Evolutionary conservation across 2,329 filamentous ascomycete genomes (phyloP).

Genomic region (Arthrobotrys iridis): DNA sequence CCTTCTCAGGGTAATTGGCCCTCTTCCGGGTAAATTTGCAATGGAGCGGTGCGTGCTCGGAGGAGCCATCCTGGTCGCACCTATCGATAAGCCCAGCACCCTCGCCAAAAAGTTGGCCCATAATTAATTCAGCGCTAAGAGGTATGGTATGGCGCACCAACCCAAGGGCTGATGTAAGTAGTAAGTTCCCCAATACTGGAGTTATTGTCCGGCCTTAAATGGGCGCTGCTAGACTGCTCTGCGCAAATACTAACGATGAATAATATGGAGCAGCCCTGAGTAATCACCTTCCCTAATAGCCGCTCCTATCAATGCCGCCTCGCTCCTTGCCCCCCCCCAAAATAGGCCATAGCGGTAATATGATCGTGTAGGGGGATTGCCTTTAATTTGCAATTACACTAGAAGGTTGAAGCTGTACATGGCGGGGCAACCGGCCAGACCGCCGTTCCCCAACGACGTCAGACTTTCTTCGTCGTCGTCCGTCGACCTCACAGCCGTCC

Average conservation of each 20-base stretch:
- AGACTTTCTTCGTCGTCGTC: constrained; percentile 7
- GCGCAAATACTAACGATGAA: constrained; percentile 4
- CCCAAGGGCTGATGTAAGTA: too few relatives aligned
- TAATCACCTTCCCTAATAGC: constrained; percentile 19
- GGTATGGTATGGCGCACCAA: too few relatives aligned
- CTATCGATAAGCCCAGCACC: constrained; percentile 50
- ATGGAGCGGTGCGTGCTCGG: background rate
- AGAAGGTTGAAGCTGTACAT: background rate
- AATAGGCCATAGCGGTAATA: background rate
- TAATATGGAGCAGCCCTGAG: constrained; percentile 14
- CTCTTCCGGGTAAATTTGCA: constrained; percentile 34
- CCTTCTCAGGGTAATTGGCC: constrained; percentile 8
- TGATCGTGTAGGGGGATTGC: too few relatives aligned
- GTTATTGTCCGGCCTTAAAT: background rate
- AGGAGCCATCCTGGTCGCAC: background rate
- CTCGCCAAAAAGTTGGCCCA: constrained; percentile 1
- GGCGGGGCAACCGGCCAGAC: background rate
- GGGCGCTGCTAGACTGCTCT: background rate
- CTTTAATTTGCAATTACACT: background rate
- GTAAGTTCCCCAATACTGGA: constrained; percentile 7
- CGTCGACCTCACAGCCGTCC: constrained; percentile 19
- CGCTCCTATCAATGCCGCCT: constrained; percentile 34
- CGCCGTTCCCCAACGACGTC: constrained; percentile 19
- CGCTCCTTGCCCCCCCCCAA: too few relatives aligned
- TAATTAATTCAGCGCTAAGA: background rate